Percentiles rank a stretch among this genome's conserved stretches.
Evolutionary conservation across 768 basidiomycete genomes (phyloP).

Genomic region (Harrya chromipes): DNA sequence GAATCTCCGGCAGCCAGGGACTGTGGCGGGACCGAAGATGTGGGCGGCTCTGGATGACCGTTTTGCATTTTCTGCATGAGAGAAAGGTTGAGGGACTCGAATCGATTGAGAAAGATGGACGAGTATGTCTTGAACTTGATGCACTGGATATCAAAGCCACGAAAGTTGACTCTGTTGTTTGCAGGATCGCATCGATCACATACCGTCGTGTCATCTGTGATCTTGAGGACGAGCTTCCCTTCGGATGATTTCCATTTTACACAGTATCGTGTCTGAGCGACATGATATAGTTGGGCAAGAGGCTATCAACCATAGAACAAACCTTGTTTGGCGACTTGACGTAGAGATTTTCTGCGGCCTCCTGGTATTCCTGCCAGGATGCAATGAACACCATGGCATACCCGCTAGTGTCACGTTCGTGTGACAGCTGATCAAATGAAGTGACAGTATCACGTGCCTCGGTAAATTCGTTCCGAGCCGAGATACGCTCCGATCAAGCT

Average conservation of each 20-base stretch:
- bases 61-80: constrained; percentile 89
- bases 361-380: constrained; percentile 87
- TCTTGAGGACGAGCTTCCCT: constrained; percentile 87
- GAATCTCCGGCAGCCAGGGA: constrained; percentile 20
- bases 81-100: constrained; percentile 85
- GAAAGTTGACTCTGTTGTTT: not conserved
- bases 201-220: constrained; percentile 89
- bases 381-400: constrained; percentile 69
- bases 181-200: constrained; percentile 29
- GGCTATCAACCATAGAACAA: constrained; percentile 19
- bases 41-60: constrained; percentile 37
- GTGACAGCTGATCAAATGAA: constrained; percentile 18
- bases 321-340: constrained; percentile 75
- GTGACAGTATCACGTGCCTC: constrained; percentile 12
- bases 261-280: constrained; percentile 75
- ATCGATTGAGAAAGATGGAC: constrained; percentile 93
- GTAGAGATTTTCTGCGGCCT: constrained; percentile 87
- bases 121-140: constrained; percentile 96
- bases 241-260: constrained; percentile 88
- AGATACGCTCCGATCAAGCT: not conserved
- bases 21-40: constrained; percentile 15
- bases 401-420: not conserved
- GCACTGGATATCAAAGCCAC: constrained; percentile 51
- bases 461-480: not conserved
- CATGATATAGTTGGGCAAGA: not conserved